Conservation (phyloP, 2,329 filamentous ascomycete genomes). For the Ophiocordyceps australis region DNA sequence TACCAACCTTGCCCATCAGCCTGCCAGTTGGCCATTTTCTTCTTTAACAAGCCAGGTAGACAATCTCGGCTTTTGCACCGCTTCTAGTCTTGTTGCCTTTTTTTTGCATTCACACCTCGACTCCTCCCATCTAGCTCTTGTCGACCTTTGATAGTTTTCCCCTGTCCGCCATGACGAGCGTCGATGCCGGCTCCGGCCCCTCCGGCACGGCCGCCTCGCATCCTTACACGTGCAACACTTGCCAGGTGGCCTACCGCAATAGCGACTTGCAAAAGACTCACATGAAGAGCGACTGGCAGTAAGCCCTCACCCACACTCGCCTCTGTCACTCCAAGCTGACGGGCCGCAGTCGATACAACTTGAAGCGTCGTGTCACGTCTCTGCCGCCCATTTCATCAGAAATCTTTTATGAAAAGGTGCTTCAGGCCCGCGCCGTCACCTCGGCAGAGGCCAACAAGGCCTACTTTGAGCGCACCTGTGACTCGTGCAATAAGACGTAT, state of each 20-base stretch:
- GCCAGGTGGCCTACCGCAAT: slow-evolving; percentile 88
- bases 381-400: slow-evolving; percentile 84
- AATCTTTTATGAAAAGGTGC: slow-evolving; percentile 86
- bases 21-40: too few species aligned
- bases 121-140: too few species aligned
- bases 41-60: too few species aligned
- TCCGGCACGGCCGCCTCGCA: slow-evolving; percentile 35
- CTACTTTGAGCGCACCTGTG: slow-evolving; percentile 69
- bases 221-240: slow-evolving; percentile 96
- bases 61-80: too few species aligned
- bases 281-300: slow-evolving; percentile 99
- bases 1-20: too few species aligned
- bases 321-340: background rate
- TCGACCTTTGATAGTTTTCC: too few species aligned
- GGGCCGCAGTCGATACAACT: slow-evolving; percentile 62
- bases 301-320: slow-evolving; percentile 21
- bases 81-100: too few species aligned
- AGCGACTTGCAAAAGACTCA: slow-evolving; percentile 85
- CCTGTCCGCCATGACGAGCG: slow-evolving; percentile 24
- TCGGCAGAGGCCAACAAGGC: slow-evolving; percentile 76
- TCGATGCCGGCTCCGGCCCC: slow-evolving; percentile 11
- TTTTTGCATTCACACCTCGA: too few species aligned
- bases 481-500: slow-evolving; percentile 76
- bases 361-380: slow-evolving; percentile 83
- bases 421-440: slow-evolving; percentile 73